Base-by-base conservation (phyloP, 768 basidiomycete genomes). In the Sporobolomyces phaffii region DNA sequence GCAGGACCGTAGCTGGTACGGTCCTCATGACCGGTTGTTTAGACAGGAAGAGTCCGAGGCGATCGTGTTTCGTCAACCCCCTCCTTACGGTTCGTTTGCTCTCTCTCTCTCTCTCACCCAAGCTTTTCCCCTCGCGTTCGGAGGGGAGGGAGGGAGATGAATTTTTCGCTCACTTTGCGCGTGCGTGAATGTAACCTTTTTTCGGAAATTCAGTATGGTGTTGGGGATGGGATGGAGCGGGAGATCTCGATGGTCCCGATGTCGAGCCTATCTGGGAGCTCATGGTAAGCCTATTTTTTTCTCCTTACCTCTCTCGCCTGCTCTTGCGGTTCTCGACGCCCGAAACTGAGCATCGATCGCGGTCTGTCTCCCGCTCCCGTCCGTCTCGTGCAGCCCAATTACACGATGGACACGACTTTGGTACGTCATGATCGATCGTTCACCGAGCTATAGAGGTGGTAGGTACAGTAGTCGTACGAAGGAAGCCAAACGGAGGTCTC, bases 221-320 rank as follows among this genome's bases (percentile, higher is more conserved):
- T 76, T 97, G 94, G 94, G 94, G 94, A 24, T 99, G 94, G 94
- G 94, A 99, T 74, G 94, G 94, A 18, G 94, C 94, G 5, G 94
- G 94, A 24, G 94, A 99, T 76, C 83, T 99, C 28, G 94, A 97
- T 70, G 94, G 93, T 47, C 94, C 94, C 0, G 93, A 98, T 75
- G 90, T 99, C 9, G 94, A 98, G 73, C 94, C 94, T 9, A 88
- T 99, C 60, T 99, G 94, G 94, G 94, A 97, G 77, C 41, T 53
- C 7, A 62, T 72, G 62, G 64, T 65, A 24, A 2, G 64, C n/a
- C 33, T 38, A 11, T 34, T 38, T 18, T 20, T 26, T 17, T 10
- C 14, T 28, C 14, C 24, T 45, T 26, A 3, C 18, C 18, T 20
- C n/a, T 43, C 20, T 0, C n/a, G n/a, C n/a, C n/a, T n/a, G n/a